Percentiles rank a stretch among this genome's conserved stretches.
Evolutionary conservation across 2,329 filamentous ascomycete genomes (phyloP).

Genomic region (Colletotrichum sp.): DNA sequence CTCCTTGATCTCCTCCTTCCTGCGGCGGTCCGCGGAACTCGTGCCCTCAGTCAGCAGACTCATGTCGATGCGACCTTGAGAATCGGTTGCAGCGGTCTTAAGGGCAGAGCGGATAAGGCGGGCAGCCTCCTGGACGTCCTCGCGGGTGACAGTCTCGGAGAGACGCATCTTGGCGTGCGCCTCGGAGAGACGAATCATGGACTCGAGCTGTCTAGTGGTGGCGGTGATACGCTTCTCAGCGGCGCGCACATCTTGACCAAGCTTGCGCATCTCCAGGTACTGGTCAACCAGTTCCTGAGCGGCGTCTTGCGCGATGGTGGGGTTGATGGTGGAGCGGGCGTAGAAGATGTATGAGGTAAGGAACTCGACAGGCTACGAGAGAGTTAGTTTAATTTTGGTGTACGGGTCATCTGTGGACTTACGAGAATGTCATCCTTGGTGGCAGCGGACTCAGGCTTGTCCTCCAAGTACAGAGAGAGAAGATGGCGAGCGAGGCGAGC

Average conservation of each 20-base stretch:
- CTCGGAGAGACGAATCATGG: constrained; percentile 96
- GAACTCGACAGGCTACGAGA: constrained; percentile 82
- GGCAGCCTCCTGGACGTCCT: constrained; percentile 89
- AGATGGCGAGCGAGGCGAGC: constrained; percentile 90
- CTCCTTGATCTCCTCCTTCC: constrained; percentile 83
- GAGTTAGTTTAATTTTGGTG: constrained; percentile 27
- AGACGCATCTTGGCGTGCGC: constrained; percentile 98
- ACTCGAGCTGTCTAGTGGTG: constrained; percentile 94
- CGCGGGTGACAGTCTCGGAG: constrained; percentile 73
- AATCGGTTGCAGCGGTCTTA: constrained; percentile 96
- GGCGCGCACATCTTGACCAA: constrained; percentile 85
- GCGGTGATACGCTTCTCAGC: constrained; percentile 97
- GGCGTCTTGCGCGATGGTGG: constrained; percentile 79
- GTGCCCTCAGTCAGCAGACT: constrained; percentile 93
- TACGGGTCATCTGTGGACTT: constrained; percentile 40
- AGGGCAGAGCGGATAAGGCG: constrained; percentile 92
- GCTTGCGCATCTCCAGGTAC: constrained; percentile 94
- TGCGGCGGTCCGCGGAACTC: constrained; percentile 81
- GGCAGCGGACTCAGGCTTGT: constrained; percentile 84
- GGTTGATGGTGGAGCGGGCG: constrained; percentile 85
- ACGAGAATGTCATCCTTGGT: constrained; percentile 80
- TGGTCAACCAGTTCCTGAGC: constrained; percentile 83
- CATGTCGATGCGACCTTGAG: constrained; percentile 96
- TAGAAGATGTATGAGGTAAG: constrained; percentile 97
- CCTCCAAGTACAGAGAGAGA: constrained; percentile 95